These are phyloP conservation scores for Pleurozium schreberi DNA, from an alignment of 225 moss, liverwort and hornwort genomes.

Conservation along the genomic window DNA sequence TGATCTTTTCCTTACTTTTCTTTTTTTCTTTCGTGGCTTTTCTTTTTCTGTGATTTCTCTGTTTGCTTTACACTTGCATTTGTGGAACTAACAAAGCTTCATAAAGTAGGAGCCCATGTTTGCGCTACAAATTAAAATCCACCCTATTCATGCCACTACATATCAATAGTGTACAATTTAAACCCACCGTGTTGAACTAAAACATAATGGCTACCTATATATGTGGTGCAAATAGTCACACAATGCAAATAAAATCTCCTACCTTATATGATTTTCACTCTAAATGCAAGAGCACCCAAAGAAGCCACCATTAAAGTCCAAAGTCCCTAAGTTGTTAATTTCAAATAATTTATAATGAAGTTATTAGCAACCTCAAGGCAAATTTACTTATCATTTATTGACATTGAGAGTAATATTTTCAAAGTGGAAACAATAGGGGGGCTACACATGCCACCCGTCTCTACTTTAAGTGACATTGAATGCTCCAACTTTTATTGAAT, in stretches of 20 bases:
- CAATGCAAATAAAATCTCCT: accelerated
- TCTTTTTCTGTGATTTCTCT: neutral
- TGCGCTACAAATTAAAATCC: neutral
- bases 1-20: too few relatives aligned
- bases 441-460: accelerated
- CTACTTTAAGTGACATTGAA: accelerated
- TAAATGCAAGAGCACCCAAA: accelerated
- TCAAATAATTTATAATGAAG: neutral
- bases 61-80: too few relatives aligned
- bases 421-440: neutral
- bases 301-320: too few relatives aligned
- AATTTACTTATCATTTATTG: neutral
- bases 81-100: neutral
- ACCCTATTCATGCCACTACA: accelerated
- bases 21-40: neutral
- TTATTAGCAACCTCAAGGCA: accelerated
- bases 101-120: too few relatives aligned
- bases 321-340: too few relatives aligned
- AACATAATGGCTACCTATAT: accelerated
- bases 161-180: neutral
- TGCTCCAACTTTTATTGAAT: neutral
- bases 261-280: accelerated
- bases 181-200: accelerated
- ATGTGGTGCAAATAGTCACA: neutral
- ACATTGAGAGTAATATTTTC: neutral